These are phyloP conservation scores for Zelopaecilomyces penicillatus DNA, from an alignment of 2,329 filamentous ascomycete species.

Conservation along the genomic window DNA sequence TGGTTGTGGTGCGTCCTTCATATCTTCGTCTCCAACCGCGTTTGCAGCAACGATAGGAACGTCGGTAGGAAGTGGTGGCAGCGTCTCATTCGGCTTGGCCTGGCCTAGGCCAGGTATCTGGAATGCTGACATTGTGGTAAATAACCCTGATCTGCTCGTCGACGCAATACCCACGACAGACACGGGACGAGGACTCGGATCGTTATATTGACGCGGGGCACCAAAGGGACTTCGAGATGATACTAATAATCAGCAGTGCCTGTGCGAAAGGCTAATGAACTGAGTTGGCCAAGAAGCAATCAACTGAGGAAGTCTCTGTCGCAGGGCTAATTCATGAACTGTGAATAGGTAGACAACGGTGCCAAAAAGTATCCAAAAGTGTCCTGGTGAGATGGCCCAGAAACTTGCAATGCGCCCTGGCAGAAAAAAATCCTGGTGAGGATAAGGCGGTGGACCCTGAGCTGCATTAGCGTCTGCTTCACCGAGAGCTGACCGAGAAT, in stretches of 20 bases:
- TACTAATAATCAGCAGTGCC: no score
- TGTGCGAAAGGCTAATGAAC: no score
- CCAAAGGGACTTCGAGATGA: no score
- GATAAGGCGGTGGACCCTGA: slow-evolving; percentile 10
- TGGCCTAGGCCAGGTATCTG: slow-evolving; percentile 36
- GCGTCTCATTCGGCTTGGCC: slow-evolving; percentile 33
- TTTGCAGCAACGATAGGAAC: slow-evolving; percentile 20
- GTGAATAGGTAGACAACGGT: neutral
- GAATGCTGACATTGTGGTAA: slow-evolving; percentile 30
- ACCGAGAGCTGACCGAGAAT: slow-evolving; percentile 11
- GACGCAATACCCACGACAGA: no score
- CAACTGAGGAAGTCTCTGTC: no score
- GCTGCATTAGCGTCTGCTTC: slow-evolving; percentile 4
- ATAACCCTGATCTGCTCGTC: no score
- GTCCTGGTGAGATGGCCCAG: neutral
- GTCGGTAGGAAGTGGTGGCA: slow-evolving; percentile 30
- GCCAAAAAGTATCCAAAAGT: neutral
- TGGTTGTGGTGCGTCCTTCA: slow-evolving; percentile 8
- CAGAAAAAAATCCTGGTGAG: slow-evolving; percentile 26
- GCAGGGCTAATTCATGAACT: no score
- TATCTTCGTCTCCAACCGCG: slow-evolving; percentile 16
- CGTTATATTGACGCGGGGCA: no score
- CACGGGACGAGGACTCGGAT: no score
- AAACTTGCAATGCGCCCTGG: no score
- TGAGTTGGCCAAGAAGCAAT: no score